Percentiles rank a stretch among this genome's conserved stretches.
Evolutionary conservation across 2,329 filamentous ascomycete genomes (phyloP).

Genomic region (Thielaviopsis populi): DNA sequence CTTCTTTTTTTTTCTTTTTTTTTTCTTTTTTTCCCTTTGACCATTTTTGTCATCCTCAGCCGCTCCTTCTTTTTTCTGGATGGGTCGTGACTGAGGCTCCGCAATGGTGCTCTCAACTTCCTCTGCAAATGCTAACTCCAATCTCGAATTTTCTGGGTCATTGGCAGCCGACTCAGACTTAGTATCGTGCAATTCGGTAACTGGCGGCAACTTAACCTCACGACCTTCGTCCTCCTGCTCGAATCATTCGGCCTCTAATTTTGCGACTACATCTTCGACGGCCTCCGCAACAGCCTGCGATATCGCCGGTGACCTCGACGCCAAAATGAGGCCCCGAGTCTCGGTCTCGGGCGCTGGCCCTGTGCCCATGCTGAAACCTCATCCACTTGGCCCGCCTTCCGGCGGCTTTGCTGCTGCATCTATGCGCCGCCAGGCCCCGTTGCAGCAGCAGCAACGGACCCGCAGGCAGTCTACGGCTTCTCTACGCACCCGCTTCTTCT

Average conservation of each 20-base stretch:
- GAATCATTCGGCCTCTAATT: background rate
- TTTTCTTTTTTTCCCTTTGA: background rate
- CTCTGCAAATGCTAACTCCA: conserved; percentile 9
- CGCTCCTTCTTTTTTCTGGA: background rate
- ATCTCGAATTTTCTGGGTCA: conserved; percentile 8
- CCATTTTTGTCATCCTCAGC: background rate
- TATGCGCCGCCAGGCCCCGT: conserved; percentile 9
- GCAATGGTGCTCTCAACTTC: conserved; percentile 9
- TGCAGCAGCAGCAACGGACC: conserved; percentile 2
- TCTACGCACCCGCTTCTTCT: conserved; percentile 13
- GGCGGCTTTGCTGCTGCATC: conserved; percentile 16
- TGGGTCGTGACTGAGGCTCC: conserved; percentile 13
- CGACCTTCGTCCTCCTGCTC: conserved; percentile 12
- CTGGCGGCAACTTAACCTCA: background rate
- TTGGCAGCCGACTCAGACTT: conserved; percentile 3
- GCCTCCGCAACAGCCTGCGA: conserved; percentile 4
- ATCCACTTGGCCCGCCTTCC: conserved; percentile 11
- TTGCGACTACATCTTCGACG: background rate
- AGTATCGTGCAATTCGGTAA: background rate
- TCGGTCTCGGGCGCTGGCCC: conserved; percentile 8
- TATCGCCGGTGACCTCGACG: background rate
- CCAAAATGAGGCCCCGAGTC: conserved; percentile 14
- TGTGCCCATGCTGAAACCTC: conserved; percentile 15
- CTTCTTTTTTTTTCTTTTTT: background rate
- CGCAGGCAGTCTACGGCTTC: conserved; percentile 6